These are phyloP conservation scores for Rhodosorus marinus DNA, from an alignment of 23 red algal genomes.

Conservation along the genomic window DNA sequence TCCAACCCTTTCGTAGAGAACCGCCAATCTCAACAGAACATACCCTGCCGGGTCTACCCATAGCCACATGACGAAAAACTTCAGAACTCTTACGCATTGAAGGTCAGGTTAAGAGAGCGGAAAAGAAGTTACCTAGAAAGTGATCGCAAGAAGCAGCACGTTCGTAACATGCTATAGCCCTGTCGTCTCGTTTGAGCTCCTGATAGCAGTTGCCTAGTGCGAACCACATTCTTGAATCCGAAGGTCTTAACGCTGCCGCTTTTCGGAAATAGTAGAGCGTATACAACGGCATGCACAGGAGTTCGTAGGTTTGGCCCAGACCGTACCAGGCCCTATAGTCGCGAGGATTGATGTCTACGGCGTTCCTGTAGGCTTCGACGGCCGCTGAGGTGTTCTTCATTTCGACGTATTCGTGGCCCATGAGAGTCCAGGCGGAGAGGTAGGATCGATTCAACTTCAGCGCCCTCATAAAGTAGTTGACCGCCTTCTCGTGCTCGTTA, in stretches of 20 bases:
- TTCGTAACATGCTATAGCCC: conserved; percentile 50
- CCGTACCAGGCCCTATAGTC: conserved; percentile 95
- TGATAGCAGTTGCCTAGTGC: conserved; percentile 53
- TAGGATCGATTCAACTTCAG: conserved; percentile 78
- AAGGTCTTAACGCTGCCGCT: conserved; percentile 65
- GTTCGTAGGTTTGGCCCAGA: conserved; percentile 87
- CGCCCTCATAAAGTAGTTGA: conserved; percentile 73
- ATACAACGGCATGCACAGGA: conserved; percentile 70
- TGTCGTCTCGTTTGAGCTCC: conserved; percentile 38
- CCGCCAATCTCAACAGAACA: no score
- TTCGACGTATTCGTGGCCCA: conserved; percentile 97
- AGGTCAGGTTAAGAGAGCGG: no score
- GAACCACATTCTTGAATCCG: conserved; percentile 83
- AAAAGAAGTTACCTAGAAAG: no score
- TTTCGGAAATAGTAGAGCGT: conserved; percentile 90
- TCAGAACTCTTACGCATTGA: no score
- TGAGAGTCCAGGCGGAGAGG: conserved; percentile 77
- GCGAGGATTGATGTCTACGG: conserved; percentile 61
- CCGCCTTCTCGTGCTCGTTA: conserved; percentile 71
- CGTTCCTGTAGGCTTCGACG: conserved; percentile 67
- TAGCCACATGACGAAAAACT: no score
- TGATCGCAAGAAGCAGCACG: conserved; percentile 42
- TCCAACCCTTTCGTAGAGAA: no score
- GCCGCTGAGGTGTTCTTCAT: conserved; percentile 88
- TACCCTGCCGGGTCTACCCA: no score